Conservation (phyloP, 805 yeast genomes). For the Saccharomycopsis fibuligera region DNA sequence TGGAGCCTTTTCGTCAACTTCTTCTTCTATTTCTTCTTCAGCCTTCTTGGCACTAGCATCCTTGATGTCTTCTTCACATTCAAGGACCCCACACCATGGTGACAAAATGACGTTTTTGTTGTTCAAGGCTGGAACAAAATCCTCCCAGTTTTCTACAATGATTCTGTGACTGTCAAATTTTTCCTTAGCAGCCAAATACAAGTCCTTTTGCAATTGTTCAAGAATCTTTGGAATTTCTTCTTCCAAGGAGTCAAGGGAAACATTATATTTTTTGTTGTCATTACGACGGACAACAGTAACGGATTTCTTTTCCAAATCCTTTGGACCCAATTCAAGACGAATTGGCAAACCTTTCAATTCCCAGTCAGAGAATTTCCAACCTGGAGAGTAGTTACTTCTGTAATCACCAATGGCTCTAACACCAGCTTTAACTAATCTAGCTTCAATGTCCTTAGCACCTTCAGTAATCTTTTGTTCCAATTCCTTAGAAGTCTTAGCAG, state of each 20-base stretch:
- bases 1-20: slow-evolving; percentile 93
- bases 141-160: slow-evolving; percentile 76
- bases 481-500: slow-evolving; percentile 76
- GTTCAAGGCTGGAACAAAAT: slow-evolving; percentile 89
- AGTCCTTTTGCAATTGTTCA: slow-evolving; percentile 71
- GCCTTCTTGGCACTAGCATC: slow-evolving; percentile 74
- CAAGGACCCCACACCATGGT: slow-evolving; percentile 96
- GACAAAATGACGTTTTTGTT: slow-evolving; percentile 83
- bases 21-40: slow-evolving; percentile 75
- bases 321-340: slow-evolving; percentile 94
- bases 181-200: slow-evolving; percentile 74
- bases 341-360: slow-evolving; percentile 95
- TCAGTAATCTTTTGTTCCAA: slow-evolving; percentile 61
- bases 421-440: slow-evolving; percentile 49
- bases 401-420: slow-evolving; percentile 80
- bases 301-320: slow-evolving; percentile 74
- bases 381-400: slow-evolving; percentile 93
- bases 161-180: slow-evolving; percentile 81
- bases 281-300: slow-evolving; percentile 93
- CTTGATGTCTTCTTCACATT: slow-evolving; percentile 96
- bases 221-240: slow-evolving; percentile 65
- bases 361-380: slow-evolving; percentile 98
- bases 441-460: slow-evolving; percentile 67
- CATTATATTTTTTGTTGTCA: slow-evolving; percentile 65
- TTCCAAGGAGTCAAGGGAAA: slow-evolving; percentile 61